Base-by-base conservation (phyloP, 2,329 filamentous ascomycete genomes). In the Fonsecaea nubica region DNA sequence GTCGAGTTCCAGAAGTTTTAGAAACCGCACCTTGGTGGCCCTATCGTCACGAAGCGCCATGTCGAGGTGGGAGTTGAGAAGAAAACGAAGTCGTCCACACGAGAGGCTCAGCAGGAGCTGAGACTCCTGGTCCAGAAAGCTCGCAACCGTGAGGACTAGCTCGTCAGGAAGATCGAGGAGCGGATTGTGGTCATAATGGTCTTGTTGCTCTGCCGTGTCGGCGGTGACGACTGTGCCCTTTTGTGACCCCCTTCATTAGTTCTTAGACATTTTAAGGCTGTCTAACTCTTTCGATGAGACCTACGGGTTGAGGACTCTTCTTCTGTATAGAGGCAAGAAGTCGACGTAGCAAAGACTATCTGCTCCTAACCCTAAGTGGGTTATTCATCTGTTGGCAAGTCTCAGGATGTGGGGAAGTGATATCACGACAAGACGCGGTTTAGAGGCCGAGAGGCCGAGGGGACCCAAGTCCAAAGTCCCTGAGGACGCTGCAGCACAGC, bases 111-210 rank as follows among this genome's bases (percentile, higher is more conserved):
- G 56, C 48, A 64, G 32, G 56, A 67, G 50, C 25, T 64, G 64
- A 62, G 36, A 62, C 55, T 62, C 67, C 42, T 48, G 33, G 60
- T 64, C 61, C 57, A 69, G 64, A 62, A 48, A 67, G 36, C 42
- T 62, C 32, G 64, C 50, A 54, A 67, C 48, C 25, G n/a, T 45
- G 33, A 69, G 53, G 57, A 69, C 9, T 38, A 67, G 55, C 61
- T 69, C 67, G 45, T 64, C 64, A 25, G 67, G 67, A 64, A 69
- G 61, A 55, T 62, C 61, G 58, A 69, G 64, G 45, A 69, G 53
- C 56, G 45, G 36, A 58, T 35, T 58, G 33, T 62, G 55, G 36
- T 62, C 35, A 57, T 50, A 25, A 61, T 52, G 38, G 30, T 64
- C 38, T 56, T 61, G 57, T 58, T 67, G 50, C 40, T 58, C 63